Base-by-base conservation (phyloP, 2,329 filamentous ascomycete genomes). In the Fusarium sp. region DNA sequence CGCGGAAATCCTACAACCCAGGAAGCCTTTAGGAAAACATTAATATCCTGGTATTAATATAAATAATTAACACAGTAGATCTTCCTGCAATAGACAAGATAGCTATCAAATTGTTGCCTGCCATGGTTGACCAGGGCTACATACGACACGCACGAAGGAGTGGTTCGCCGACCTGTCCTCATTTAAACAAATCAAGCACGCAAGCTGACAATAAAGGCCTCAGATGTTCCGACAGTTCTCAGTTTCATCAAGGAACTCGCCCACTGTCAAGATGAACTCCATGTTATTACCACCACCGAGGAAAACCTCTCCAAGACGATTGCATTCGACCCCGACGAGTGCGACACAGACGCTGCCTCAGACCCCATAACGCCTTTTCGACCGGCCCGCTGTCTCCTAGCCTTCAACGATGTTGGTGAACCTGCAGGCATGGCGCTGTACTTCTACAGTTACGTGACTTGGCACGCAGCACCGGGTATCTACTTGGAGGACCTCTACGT, bases 401-500 rank as follows among this genome's bases (percentile, higher is more conserved):
- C 47, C 35, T 42, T 57, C 36, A 40, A 57, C 20, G 25, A 27
- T 25, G 25, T 1, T 5, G 36, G n/a, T 3, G 50, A n/a, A 8
- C 45, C 62, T n/a, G 62, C 31, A 29, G 62, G 62, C 11, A 40
- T 64, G 47, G 62, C 62, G n/a, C 27, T 64, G 10, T 57, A 64
- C 50, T 64, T 57, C 7, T 64, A 57, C 36, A 45, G 33, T 35
- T 64, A 64, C 35, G 50, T 52, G 47, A 64, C 47, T 4, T 64
- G 62, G 62, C 62, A 52, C 20, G 62, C 62, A 20, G 50, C 47
- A 13, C 50, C 62, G 6, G 62, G 62, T 18, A 38, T 64, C 25
- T 64, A 54, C 27, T 25, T 64, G 11, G 62, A 64, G 35, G 62
- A 64, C 31, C 50, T 64, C 11, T 64, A 56, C 33, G 62, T 64